These are phyloP conservation scores for Wickerhamomyces hampshirensis DNA, from an alignment of 805 yeast species.

Conservation along the genomic window DNA sequence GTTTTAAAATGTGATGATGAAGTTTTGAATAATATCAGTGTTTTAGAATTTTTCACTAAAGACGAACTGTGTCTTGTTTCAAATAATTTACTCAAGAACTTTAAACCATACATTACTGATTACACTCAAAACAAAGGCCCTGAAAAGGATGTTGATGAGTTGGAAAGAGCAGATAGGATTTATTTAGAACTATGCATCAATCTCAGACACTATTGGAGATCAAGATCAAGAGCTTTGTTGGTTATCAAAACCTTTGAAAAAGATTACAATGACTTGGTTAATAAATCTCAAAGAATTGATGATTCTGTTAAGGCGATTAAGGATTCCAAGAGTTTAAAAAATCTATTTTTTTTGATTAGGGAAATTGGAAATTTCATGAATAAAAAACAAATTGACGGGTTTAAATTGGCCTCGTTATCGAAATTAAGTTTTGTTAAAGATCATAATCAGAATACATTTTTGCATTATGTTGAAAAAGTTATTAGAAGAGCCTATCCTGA, in stretches of 20 bases:
- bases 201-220: conserved; percentile 84
- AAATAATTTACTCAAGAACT: conserved; percentile 60
- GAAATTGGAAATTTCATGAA: conserved; percentile 97
- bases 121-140: conserved; percentile 41
- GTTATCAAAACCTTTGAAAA: conserved; percentile 66
- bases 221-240: conserved; percentile 80
- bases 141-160: conserved; percentile 66
- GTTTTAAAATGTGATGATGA: conserved; percentile 74
- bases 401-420: conserved; percentile 84
- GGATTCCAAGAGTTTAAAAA: conserved; percentile 60
- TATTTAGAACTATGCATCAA: conserved; percentile 81
- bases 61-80: conserved; percentile 75
- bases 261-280: conserved; percentile 69
- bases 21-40: conserved; percentile 61
- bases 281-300: conserved; percentile 66
- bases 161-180: conserved; percentile 83
- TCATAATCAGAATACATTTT: conserved; percentile 76
- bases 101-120: conserved; percentile 77
- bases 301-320: conserved; percentile 64
- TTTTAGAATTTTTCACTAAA: conserved; percentile 79
- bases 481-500: conserved; percentile 84
- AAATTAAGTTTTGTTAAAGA: conserved; percentile 88
- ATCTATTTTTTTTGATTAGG: conserved; percentile 76
- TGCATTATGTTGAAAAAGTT: conserved; percentile 88
- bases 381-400: conserved; percentile 92